phyloP scores from a whole-genome alignment of 306 rosid species.

The Rosa chinensis region DNA sequence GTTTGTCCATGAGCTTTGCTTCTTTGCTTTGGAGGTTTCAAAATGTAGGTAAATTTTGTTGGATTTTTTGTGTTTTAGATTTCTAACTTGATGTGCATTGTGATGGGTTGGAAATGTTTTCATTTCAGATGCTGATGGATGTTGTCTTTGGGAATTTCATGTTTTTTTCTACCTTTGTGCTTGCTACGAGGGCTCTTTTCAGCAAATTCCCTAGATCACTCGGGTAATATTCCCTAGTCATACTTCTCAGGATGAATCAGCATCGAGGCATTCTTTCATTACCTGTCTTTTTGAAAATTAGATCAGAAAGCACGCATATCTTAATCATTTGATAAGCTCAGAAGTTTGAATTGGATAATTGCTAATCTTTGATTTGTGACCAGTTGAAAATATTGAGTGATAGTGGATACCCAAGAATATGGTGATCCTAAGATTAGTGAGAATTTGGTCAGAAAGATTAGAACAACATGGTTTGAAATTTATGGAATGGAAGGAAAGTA shows the following conservation, averaged over 20 bases:
- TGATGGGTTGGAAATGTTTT: neutral
- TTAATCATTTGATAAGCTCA: neutral
- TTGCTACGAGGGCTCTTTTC: constrained; percentile 45
- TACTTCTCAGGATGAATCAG: neutral
- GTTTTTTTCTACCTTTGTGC: constrained; percentile 58
- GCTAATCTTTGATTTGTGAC: neutral
- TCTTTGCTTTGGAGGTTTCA: constrained; percentile 53
- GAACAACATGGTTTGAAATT: neutral
- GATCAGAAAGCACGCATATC: neutral
- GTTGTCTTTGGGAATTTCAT: constrained; percentile 63
- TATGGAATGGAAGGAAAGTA: neutral
- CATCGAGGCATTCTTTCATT: neutral
- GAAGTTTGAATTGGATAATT: neutral
- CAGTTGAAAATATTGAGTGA: neutral
- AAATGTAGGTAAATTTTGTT: constrained; percentile 46
- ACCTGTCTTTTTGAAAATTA: neutral
- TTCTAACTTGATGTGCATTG: neutral
- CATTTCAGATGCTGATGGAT: constrained; percentile 58
- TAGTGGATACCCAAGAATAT: neutral
- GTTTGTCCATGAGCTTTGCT: constrained; percentile 45
- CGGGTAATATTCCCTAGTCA: constrained; percentile 38
- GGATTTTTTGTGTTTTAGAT: constrained; percentile 20
- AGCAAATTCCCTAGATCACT: constrained; percentile 40
- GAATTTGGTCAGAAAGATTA: neutral
- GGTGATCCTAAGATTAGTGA: neutral